Evolutionary conservation across 805 yeast species (phyloP).

Genomic region (Myxozyma monticola): DNA sequence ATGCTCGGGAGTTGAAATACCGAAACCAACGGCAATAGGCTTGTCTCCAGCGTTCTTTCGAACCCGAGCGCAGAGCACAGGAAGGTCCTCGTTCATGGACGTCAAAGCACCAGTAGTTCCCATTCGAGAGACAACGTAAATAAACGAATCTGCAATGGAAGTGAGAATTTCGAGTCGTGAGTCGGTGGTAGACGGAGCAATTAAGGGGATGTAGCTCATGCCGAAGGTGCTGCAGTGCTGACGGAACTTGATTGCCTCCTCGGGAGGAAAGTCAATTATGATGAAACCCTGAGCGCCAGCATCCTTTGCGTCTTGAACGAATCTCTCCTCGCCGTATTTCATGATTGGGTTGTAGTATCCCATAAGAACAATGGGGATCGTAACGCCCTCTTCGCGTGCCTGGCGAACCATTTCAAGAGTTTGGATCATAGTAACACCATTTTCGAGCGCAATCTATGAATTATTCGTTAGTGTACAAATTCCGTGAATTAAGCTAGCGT

Average conservation of each 20-base stretch:
- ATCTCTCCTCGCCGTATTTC: constrained; percentile 82
- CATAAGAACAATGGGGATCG: constrained; percentile 89
- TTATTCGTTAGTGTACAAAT: not conserved
- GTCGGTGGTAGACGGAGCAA: constrained; percentile 95
- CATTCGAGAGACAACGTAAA: constrained; percentile 96
- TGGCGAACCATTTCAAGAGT: constrained; percentile 68
- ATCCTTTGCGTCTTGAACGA: constrained; percentile 71
- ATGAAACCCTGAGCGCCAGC: constrained; percentile 96
- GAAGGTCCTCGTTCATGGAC: constrained; percentile 61
- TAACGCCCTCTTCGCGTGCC: constrained; percentile 82
- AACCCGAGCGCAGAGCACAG: constrained; percentile 69
- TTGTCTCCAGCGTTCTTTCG: constrained; percentile 71
- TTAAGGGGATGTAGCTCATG: constrained; percentile 84
- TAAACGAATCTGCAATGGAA: constrained; percentile 88
- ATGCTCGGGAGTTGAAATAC: constrained; percentile 92
- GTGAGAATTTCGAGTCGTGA: constrained; percentile 78
- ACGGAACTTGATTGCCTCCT: constrained; percentile 90
- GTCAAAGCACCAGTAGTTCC: constrained; percentile 92
- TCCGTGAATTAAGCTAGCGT: not conserved
- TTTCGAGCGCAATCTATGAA: constrained; percentile 61
- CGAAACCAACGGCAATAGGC: constrained; percentile 95
- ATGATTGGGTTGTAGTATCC: constrained; percentile 96
- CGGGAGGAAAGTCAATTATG: constrained; percentile 96
- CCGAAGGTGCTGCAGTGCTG: constrained; percentile 64
- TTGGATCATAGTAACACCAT: constrained; percentile 71